phyloP scores from a whole-genome alignment of 495 filamentous ascomycete genomes.

The Terfezia claveryi region DNA sequence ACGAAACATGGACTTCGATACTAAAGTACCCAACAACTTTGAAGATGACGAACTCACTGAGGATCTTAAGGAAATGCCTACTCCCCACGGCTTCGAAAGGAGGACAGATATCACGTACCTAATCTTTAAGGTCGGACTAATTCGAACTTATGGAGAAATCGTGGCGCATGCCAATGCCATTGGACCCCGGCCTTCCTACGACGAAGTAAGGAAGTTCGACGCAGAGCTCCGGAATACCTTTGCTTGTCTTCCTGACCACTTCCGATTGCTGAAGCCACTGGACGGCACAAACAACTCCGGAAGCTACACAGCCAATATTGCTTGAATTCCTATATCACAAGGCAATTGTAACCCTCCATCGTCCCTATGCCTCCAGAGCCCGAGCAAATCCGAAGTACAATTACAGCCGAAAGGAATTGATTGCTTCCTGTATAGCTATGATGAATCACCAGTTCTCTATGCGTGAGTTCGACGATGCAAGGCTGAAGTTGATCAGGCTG shows the following conservation, averaged over 20 bases:
- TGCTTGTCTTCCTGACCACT: slow-evolving; percentile 41
- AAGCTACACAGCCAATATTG: slow-evolving; percentile 56
- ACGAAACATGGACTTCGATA: slow-evolving; percentile 59
- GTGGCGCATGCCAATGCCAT: slow-evolving; percentile 24
- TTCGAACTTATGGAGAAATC: slow-evolving; percentile 39
- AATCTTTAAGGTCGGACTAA: slow-evolving; percentile 54
- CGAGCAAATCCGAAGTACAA: slow-evolving; percentile 51
- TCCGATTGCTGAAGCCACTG: slow-evolving; percentile 45
- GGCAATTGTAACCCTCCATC: slow-evolving; percentile 59
- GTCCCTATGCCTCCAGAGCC: slow-evolving; percentile 53
- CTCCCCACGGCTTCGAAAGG: slow-evolving; percentile 48
- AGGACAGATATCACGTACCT: slow-evolving; percentile 74
- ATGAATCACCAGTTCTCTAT: slow-evolving; percentile 57
- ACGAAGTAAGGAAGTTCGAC: slow-evolving; percentile 60
- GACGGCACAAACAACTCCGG: slow-evolving; percentile 36
- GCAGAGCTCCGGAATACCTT: slow-evolving; percentile 45
- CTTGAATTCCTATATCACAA: slow-evolving; percentile 69
- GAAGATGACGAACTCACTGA: slow-evolving; percentile 87
- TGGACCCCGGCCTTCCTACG: slow-evolving; percentile 32
- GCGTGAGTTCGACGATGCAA: slow-evolving; percentile 45
- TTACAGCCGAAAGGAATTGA: slow-evolving; percentile 59
- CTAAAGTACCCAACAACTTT: slow-evolving; percentile 66
- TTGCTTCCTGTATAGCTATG: slow-evolving; percentile 57
- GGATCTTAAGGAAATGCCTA: slow-evolving; percentile 51
- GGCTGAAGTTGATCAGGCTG: slow-evolving; percentile 48